Evolutionary conservation across 2,329 filamentous ascomycete species (phyloP), one percentile per base, ranked within the genome.

Genomic region (Apiospora koreana): DNA sequence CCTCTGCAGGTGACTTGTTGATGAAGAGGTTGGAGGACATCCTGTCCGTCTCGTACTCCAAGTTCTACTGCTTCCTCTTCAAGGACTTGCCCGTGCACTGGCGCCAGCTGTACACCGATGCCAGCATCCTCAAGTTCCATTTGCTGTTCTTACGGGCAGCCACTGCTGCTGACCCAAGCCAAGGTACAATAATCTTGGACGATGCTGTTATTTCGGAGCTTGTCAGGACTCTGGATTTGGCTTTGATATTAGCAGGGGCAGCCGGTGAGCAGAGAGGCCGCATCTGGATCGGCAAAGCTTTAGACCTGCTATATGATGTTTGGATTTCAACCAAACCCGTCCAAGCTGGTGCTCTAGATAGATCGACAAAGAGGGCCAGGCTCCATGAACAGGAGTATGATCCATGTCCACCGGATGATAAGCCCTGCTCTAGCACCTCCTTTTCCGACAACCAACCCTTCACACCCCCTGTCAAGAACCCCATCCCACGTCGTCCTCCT

Each of bases 201-300:
- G 46, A 70, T 16, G 42, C 38, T 35, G 9, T 73, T 80, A 77
- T 94, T 4, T 85, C 88, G 43, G 79, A 84, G 1, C 83, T 92
- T 1, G 87, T 97, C 43, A 85, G 86, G 68, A 81, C 86, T 1
- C 85, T 98, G 1, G 95, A 98, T 76, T 89, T 91, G 79, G 91
- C 92, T 0, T 81, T 97, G 62, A 93, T 97, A 64, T 87, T 94
- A 69, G 89, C 93, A 0, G 93, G 92, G 0, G 92, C 87, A 0
- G 88, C 88, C 1, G 84, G 86, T 0, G 73, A 79, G 41, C 70
- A 77, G 1, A 83, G 93, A 69, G 86, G 88, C 9, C 77, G 80
- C 25, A 65, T 16, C 3, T 88, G 86, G 79, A 84, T 91, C 64
- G 85, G 91, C 70, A 77, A 80, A 54, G 84, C 86, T 0, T 75